These are phyloP conservation scores for Rhodomyrtus tomentosa DNA, from an alignment of 345 rosid species.

Conservation along the genomic window DNA sequence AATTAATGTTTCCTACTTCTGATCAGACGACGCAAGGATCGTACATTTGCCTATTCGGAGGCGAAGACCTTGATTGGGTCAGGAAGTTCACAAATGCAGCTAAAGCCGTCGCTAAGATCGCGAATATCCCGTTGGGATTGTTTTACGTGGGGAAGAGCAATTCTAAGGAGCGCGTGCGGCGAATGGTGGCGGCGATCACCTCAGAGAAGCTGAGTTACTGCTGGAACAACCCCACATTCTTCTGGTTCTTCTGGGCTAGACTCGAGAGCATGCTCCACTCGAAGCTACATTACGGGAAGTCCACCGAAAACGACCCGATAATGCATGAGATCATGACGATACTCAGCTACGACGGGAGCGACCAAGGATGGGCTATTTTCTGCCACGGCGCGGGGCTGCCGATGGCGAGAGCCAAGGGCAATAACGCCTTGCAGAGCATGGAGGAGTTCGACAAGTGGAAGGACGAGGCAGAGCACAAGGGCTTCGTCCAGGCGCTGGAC, in stretches of 20 bases:
- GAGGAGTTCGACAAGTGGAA: background rate
- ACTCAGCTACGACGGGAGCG: constrained; percentile 22
- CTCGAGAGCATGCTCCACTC: constrained; percentile 29
- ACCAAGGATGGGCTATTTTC: constrained; percentile 22
- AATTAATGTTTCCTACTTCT: background rate
- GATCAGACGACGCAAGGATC: constrained; percentile 5
- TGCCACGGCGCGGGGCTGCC: background rate
- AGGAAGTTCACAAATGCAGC: constrained; percentile 12
- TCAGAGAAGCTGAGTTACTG: constrained; percentile 7
- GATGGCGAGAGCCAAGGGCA: constrained; percentile 13
- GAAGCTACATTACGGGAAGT: constrained; percentile 10
- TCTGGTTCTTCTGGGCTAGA: constrained; percentile 28
- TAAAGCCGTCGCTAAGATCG: background rate
- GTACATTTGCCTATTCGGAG: constrained; percentile 23
- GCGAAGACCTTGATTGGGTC: constrained; percentile 25
- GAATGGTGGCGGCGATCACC: background rate
- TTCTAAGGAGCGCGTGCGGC: constrained; percentile 4
- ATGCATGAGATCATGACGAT: constrained; percentile 20
- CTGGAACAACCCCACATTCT: background rate
- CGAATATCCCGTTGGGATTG: constrained; percentile 8
- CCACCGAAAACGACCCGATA: constrained; percentile 1
- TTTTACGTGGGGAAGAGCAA: constrained; percentile 25
- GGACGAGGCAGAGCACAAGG: background rate
- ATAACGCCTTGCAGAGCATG: background rate
- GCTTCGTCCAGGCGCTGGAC: background rate